Conservation (phyloP, 371 early-diverging fungal species). For the Circinella minor region DNA sequence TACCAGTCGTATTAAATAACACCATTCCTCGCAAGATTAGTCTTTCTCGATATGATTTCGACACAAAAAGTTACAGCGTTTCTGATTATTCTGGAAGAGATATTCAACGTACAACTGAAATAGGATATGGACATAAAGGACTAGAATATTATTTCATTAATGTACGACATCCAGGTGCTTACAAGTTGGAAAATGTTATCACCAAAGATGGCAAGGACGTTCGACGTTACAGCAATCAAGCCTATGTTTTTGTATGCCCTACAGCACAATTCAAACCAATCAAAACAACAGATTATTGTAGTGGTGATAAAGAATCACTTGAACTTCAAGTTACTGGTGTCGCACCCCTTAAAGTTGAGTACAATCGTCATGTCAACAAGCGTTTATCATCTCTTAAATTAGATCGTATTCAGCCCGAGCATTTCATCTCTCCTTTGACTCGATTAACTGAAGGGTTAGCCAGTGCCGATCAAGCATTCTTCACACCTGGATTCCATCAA, state of each 20-base stretch:
- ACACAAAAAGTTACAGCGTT: conserved; percentile 23
- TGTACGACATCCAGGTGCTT: conserved; percentile 42
- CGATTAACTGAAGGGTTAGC: conserved; percentile 23
- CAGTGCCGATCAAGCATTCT: conserved; percentile 30
- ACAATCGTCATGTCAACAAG: conserved; percentile 24
- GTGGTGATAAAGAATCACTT: conserved; percentile 38
- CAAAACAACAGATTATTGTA: conserved; percentile 31
- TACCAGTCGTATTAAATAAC: conserved; percentile 55
- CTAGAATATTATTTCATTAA: conserved; percentile 45
- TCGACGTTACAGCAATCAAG: conserved; percentile 33
- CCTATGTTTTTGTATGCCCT: conserved; percentile 50
- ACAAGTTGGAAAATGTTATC: conserved; percentile 41
- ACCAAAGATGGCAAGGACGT: conserved; percentile 46
- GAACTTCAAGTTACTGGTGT: conserved; percentile 45
- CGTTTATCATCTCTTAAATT: conserved; percentile 24
- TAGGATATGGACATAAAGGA: conserved; percentile 39
- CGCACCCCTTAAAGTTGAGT: conserved; percentile 45
- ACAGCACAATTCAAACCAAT: conserved; percentile 33
- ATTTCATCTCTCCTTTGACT: conserved; percentile 37
- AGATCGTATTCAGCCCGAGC: conserved; percentile 49
- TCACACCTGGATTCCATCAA: conserved; percentile 21
- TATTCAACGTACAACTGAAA: conserved; percentile 46
- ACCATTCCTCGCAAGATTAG: conserved; percentile 44
- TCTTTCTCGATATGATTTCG: conserved; percentile 50
- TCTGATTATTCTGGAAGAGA: conserved; percentile 32